Percentiles rank a stretch among this genome's conserved stretches.
Conservation (phyloP, 1,284 basidiomycete species). For the Boletus semigastroideus region DNA sequence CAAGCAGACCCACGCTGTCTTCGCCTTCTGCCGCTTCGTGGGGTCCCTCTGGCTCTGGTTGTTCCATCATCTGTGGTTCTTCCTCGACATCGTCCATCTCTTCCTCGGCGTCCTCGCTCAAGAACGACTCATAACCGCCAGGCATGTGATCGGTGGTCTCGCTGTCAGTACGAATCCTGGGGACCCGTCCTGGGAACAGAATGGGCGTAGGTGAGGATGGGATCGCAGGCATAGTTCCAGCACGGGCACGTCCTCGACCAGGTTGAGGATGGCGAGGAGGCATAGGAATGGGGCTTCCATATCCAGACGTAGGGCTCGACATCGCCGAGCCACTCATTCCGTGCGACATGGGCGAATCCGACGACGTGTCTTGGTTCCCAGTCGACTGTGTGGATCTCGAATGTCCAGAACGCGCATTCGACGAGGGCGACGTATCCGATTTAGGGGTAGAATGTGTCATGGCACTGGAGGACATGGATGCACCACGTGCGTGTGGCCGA, state of each 20-base stretch:
- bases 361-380: conserved; percentile 51
- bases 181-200: conserved; percentile 37
- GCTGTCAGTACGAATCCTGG: conserved; percentile 47
- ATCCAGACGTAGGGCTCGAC: conserved; percentile 39
- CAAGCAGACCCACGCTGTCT: conserved; percentile 65
- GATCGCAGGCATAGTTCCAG: conserved; percentile 50
- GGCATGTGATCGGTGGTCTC: conserved; percentile 36
- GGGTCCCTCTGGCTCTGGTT: conserved; percentile 52
- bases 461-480: conserved; percentile 41
- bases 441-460: conserved; percentile 37
- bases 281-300: conserved; percentile 58
- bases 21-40: conserved; percentile 65
- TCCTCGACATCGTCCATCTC: conserved; percentile 40
- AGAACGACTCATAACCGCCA: conserved; percentile 30
- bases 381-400: conserved; percentile 54
- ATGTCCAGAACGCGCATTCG: conserved; percentile 42
- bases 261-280: conserved; percentile 64
- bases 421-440: conserved; percentile 37
- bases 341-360: conserved; percentile 47
- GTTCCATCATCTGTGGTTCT: conserved; percentile 47
- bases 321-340: conserved; percentile 29
- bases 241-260: conserved; percentile 42
- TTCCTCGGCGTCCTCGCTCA: conserved; percentile 41
- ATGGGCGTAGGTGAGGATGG: conserved; percentile 47
- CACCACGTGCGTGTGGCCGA: conserved; percentile 46